Base-by-base conservation (phyloP, 2,329 filamentous ascomycete species). In the Grosmannia serpens region DNA sequence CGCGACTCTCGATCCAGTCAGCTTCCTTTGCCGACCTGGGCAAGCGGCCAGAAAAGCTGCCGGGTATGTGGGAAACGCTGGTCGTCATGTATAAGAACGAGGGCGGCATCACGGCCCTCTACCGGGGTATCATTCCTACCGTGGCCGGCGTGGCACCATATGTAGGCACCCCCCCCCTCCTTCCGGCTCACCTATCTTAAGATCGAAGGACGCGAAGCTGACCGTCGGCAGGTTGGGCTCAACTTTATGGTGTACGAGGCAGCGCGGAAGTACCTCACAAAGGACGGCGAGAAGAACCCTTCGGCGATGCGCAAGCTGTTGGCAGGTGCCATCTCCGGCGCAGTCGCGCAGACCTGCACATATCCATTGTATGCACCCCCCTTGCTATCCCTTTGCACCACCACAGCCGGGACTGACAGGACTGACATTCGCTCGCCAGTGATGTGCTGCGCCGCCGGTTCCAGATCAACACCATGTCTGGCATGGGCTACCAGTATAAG, bases 231-330 rank as follows among this genome's bases (percentile, higher is more conserved):
- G 86, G 88, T 99, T 62, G 94, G 94, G 46, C 78, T 99, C 58
- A 99, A 99, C 71, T 99, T 99, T 72, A 97, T 97, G 91, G 90
- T 89, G 7, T 99, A 99, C 73, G 94, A 99, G 72, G 87, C 87
- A 54, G 86, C 91, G 60, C 85, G 94, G 61, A 84, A 85, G 67
- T 86, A 87, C 65, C 79, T 99, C 64, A 99, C 94, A 0, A 87
- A 86, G 1, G 89, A 95, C 56, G 94, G 94, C 51, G 86, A 96
- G 62, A 82, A 88, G 68, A 89, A 95, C 64, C 94, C 94, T 0
- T 84, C 78, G 61, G 82, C 89, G 1, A 71, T 83, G 57, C 85
- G 92, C 57, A 99, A 97, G 70, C 78, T 99, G 49, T 80, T 86
- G 31, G 92, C 94, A 4, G 94, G 94, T 59, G 94, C 94, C 17